Conservation (phyloP, 2,329 filamentous ascomycete species). For the Fusarium robinianum region DNA sequence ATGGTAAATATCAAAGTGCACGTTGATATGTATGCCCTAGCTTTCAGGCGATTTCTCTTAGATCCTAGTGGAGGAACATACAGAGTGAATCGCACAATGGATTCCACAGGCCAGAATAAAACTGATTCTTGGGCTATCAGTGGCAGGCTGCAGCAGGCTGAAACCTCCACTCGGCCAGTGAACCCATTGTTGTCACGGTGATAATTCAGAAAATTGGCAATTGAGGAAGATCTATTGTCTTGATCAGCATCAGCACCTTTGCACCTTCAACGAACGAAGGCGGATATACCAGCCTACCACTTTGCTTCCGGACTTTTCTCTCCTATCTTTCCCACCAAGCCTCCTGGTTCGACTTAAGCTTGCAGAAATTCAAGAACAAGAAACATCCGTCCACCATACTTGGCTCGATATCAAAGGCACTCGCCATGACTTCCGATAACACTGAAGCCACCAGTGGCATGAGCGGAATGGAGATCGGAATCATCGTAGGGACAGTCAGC, state of each 20-base stretch:
- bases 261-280: neutral
- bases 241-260: neutral
- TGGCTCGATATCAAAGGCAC: neutral
- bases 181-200: slow-evolving; percentile 4
- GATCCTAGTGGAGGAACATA: no score
- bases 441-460: slow-evolving; percentile 17
- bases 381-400: neutral
- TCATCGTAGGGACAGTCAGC: slow-evolving; percentile 32
- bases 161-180: neutral
- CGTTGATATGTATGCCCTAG: no score
- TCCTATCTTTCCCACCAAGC: neutral
- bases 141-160: no score
- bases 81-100: no score
- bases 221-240: slow-evolving; percentile 1
- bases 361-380: no score
- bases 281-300: neutral
- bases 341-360: neutral
- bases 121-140: no score
- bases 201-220: neutral
- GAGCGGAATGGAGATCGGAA: slow-evolving; percentile 35
- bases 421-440: slow-evolving; percentile 3
- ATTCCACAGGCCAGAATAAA: no score
- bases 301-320: neutral
- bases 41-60: no score
- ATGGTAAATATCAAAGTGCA: no score